A percentile compares a stretch with the other conserved stretches of the same genome.
Conservation (phyloP, 2,329 filamentous ascomycete species). For the Lachnellula suecica region DNA sequence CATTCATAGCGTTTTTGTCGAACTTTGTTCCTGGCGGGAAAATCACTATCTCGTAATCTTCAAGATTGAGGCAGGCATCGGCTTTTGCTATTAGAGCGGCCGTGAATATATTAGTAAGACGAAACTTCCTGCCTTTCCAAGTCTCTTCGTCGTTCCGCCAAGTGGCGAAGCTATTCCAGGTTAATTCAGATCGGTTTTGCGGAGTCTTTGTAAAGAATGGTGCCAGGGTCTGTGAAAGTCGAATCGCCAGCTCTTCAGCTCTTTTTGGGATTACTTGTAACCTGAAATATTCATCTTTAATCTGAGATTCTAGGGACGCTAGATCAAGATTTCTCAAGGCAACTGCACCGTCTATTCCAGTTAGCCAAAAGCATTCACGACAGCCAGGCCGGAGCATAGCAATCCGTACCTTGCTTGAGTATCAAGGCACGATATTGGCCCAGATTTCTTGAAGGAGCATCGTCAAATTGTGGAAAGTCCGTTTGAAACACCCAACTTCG, state of each 20-base stretch:
- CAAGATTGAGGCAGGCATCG: constrained; percentile 15
- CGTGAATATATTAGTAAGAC: constrained; percentile 8
- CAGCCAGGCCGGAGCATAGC: neutral
- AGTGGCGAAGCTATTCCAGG: constrained; percentile 8
- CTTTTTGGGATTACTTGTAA: neutral
- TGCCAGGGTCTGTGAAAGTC: constrained; percentile 10
- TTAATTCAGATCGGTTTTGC: neutral
- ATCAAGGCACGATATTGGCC: constrained; percentile 1
- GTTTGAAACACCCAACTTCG: constrained; percentile 13
- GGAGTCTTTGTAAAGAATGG: constrained; percentile 10
- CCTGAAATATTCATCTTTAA: constrained; percentile 1
- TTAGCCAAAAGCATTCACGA: neutral
- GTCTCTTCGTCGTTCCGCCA: constrained; percentile 6
- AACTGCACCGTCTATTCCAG: constrained; percentile 7
- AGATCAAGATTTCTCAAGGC: constrained; percentile 14
- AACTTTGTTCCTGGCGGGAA: constrained; percentile 12
- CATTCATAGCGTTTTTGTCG: constrained; percentile 10
- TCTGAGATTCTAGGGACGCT: constrained; percentile 1
- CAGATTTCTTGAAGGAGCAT: neutral
- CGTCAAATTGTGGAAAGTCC: constrained; percentile 9
- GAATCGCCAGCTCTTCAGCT: constrained; percentile 2
- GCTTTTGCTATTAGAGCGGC: constrained; percentile 12
- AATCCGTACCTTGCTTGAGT: constrained; percentile 5
- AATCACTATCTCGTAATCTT: constrained; percentile 15
- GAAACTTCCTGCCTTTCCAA: constrained; percentile 5